These are phyloP conservation scores for Takakia lepidozioides DNA, from an alignment of 225 moss, liverwort and hornwort species.

Conservation along the genomic window DNA sequence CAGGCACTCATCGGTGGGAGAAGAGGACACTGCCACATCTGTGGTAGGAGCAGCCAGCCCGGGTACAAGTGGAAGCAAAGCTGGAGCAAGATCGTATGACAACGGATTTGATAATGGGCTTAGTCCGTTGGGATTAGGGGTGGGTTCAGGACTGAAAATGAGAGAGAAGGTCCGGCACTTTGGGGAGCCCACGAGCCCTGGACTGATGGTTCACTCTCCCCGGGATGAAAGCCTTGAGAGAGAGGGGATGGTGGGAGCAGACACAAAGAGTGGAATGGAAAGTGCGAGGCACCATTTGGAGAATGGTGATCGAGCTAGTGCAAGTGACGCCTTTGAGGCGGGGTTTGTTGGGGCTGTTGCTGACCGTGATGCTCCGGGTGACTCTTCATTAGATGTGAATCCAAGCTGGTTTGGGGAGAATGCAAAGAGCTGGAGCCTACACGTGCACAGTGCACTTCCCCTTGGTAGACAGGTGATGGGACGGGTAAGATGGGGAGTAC, in stretches of 20 bases:
- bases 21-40: too few relatives aligned
- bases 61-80: conserved; percentile 41
- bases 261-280: too few relatives aligned
- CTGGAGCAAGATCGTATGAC: conserved; percentile 18
- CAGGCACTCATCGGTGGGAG: too few relatives aligned
- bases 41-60: conserved; percentile 7
- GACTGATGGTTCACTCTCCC: too few relatives aligned
- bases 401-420: conserved; percentile 7
- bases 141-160: conserved; percentile 20
- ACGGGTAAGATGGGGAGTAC: conserved; percentile 47
- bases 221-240: too few relatives aligned
- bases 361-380: conserved; percentile 9
- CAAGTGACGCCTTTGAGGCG: conserved; percentile 4
- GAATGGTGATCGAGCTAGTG: too few relatives aligned
- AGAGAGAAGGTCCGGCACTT: too few relatives aligned
- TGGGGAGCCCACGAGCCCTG: too few relatives aligned
- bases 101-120: conserved; percentile 27
- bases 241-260: too few relatives aligned
- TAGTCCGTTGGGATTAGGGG: conserved; percentile 30
- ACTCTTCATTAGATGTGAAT: conserved; percentile 8
- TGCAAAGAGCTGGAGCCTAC: conserved; percentile 27
- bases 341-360: conserved; percentile 2
- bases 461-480: conserved; percentile 39
- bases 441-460: conserved; percentile 44
- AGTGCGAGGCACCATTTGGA: too few relatives aligned